Evolutionary conservation across 805 yeast genomes (phyloP), one percentile per base, ranked within the genome.

Genomic region (Metschnikowia amazonensis): DNA sequence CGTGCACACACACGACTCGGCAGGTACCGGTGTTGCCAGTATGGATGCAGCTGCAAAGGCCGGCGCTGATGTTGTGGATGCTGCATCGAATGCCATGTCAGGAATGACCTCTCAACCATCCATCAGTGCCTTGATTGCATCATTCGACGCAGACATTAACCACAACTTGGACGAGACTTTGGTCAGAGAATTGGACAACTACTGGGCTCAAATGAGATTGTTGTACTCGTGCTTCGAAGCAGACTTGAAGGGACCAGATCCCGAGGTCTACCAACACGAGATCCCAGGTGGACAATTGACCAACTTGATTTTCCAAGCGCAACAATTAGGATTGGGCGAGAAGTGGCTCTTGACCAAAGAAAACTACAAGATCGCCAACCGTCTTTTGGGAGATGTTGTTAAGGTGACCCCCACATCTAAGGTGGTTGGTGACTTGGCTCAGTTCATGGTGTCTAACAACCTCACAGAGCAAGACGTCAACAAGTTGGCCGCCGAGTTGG

Each of bases 221-320:
- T 74, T 94, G 56, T 94, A 94, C 76, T 87, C 96, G 40, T 89
- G 96, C 69, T 94, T 94, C 70, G 99, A 89, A 72, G 97, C 99
- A 45, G 97, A 94, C 64, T 80, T 94, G 68, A 94, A 94, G 79
- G 99, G 99, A 47, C 98, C 99, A 49, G 99, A 94, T 72, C 98
- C 99, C 59, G 99, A 94, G 70, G 99, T 94, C 47, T 94, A 94
- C 72, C 82, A 83, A 59, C 99, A 94, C 73, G 99, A 94, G 78
- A 94, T 94, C 57, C 99, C 99, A 48, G 99, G 99, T 76, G 99
- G 99, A 55, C 99, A 94, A 75, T 82, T 94, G 70, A 94, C 99
- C 53, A 94, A 94, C 77, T 76, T 94, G 72, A 72, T 95, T 59
- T 94, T 94, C 95, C 99, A 94, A 76, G 99, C 99, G 48, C 96